phyloP scores from a whole-genome alignment of 306 rosid genomes.

The Trifolium pratense region DNA sequence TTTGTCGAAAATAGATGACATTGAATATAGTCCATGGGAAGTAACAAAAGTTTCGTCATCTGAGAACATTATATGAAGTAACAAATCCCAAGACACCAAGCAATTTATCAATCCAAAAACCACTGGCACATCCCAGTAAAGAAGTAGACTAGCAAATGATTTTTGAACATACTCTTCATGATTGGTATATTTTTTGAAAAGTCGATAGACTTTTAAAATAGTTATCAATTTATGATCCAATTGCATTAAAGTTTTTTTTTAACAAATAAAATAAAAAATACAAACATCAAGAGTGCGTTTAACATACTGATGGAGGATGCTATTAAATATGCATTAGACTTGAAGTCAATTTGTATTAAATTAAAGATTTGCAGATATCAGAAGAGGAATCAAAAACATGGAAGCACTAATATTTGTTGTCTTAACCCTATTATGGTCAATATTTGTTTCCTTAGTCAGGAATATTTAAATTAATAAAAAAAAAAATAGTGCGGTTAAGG shows the following conservation, averaged over 20 bases:
- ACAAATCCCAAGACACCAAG: conserved; percentile 17
- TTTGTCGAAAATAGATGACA: background rate
- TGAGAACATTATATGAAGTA: conserved; percentile 8
- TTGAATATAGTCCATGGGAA: no score
- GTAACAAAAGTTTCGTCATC: no score
- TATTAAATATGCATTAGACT: conserved; percentile 16
- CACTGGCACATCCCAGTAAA: background rate
- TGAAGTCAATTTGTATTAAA: background rate
- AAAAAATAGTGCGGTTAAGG: background rate
- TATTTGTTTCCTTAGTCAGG: conserved; percentile 14
- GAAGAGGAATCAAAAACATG: background rate
- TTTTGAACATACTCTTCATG: background rate
- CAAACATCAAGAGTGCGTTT: background rate
- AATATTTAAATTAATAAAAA: background rate
- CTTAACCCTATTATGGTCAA: background rate
- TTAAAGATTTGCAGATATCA: background rate
- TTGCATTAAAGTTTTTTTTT: background rate
- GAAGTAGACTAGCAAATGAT: background rate
- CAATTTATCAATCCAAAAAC: conserved; percentile 20
- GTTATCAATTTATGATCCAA: background rate
- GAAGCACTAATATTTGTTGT: background rate
- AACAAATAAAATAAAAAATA: no score
- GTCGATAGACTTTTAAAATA: background rate
- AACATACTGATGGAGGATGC: conserved; percentile 18
- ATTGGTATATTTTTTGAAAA: background rate